Percentiles rank a stretch among this genome's conserved stretches.
Evolutionary conservation across 2,329 filamentous ascomycete species (phyloP).

Genomic region (Trichoderma pleuroti): DNA sequence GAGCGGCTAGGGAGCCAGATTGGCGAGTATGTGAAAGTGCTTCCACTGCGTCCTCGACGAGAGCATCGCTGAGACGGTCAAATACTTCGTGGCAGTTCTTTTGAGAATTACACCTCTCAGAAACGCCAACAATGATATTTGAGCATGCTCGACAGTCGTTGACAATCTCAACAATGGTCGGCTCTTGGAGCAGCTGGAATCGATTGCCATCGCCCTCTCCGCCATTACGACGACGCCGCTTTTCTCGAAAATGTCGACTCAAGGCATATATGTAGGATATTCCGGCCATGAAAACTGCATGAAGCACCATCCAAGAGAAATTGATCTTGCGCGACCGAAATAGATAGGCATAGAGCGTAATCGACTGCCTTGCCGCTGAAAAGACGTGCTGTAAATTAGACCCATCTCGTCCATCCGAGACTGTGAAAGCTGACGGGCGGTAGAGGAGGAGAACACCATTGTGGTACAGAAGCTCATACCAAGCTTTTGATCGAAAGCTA

Average conservation of each 20-base stretch:
- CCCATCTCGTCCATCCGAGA: conserved; percentile 25
- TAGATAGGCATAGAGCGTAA: conserved; percentile 42
- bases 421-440: conserved; percentile 35
- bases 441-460: conserved; percentile 43
- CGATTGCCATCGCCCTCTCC: background rate
- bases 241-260: conserved; percentile 20
- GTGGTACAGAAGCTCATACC: conserved; percentile 43
- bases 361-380: conserved; percentile 37
- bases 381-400: conserved; percentile 37
- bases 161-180: conserved; percentile 41
- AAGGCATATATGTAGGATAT: conserved; percentile 43
- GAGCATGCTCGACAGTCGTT: conserved; percentile 42
- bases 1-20: background rate
- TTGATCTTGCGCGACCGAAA: conserved; percentile 45
- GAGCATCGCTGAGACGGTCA: conserved; percentile 41
- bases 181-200: conserved; percentile 29
- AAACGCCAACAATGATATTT: conserved; percentile 43
- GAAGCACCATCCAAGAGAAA: conserved; percentile 48
- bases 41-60: conserved; percentile 39
- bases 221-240: background rate
- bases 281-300: conserved; percentile 46
- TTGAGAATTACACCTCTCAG: conserved; percentile 40
- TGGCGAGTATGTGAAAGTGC: conserved; percentile 15
- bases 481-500: conserved; percentile 39
- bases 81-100: conserved; percentile 42